phyloP scores from a whole-genome alignment of 371 early-diverging fungal genomes.

The Circinella minor region DNA sequence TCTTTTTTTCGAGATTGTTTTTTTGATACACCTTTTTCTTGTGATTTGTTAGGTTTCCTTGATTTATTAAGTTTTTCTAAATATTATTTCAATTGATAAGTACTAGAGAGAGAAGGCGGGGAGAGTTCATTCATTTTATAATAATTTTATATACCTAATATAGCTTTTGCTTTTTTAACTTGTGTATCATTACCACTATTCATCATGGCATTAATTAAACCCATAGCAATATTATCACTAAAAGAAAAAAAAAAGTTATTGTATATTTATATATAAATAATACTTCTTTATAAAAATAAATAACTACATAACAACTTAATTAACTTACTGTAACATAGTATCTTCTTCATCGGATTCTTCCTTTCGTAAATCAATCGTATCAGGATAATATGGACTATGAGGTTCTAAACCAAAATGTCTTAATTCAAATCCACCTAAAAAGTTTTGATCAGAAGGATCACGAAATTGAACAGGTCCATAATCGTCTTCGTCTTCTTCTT shows the following conservation, averaged over 20 bases:
- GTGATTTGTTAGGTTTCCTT: not conserved
- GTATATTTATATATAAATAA: not conserved
- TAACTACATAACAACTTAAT: not conserved
- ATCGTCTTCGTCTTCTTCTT: constrained; percentile 21
- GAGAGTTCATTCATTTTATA: not conserved
- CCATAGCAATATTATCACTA: constrained; percentile 28
- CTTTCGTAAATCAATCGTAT: constrained; percentile 25
- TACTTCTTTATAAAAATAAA: too few species aligned
- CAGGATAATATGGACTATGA: constrained; percentile 4
- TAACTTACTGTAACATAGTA: constrained; percentile 20
- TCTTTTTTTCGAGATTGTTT: not conserved
- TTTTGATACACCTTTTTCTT: not conserved
- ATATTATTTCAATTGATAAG: not conserved
- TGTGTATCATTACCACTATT: constrained; percentile 24
- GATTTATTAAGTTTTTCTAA: not conserved
- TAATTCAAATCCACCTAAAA: constrained; percentile 28
- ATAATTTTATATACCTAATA: constrained; percentile 4
- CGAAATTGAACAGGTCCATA: constrained; percentile 21
- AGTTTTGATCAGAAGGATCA: constrained; percentile 27
- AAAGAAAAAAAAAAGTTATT: not conserved
- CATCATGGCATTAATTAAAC: constrained; percentile 26
- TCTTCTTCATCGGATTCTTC: constrained; percentile 26
- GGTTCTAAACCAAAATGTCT: constrained; percentile 28
- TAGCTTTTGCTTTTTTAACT: constrained; percentile 18
- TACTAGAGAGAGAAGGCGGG: too few species aligned